These are phyloP conservation scores for Rhodotorula toruloides DNA, from an alignment of 768 basidiomycete species.

Conservation along the genomic window DNA sequence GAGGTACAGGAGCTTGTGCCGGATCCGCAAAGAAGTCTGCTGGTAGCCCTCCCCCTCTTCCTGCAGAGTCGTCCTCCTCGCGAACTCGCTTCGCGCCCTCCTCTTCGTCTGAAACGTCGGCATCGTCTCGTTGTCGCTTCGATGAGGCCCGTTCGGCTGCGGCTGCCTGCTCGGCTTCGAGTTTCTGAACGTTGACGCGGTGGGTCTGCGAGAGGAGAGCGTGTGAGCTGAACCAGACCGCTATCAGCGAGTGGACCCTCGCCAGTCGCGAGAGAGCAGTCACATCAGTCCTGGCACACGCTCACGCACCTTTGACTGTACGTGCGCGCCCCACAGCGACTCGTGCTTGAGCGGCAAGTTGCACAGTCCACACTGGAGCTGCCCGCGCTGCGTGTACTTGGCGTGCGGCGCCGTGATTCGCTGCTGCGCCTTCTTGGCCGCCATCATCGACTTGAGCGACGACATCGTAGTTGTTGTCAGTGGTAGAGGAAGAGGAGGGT, in stretches of 20 bases:
- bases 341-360: slow-evolving; percentile 21
- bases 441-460: slow-evolving; percentile 31
- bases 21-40: slow-evolving; percentile 29
- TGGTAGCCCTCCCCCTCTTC: neutral
- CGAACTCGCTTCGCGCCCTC: slow-evolving; percentile 4
- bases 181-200: slow-evolving; percentile 27
- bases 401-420: slow-evolving; percentile 22
- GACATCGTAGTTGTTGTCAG: neutral
- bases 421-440: slow-evolving; percentile 2
- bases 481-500: neutral
- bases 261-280: neutral
- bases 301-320: slow-evolving; percentile 30
- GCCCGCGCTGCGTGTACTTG: neutral
- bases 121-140: slow-evolving; percentile 2
- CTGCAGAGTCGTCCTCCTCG: neutral
- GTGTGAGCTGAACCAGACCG: neutral
- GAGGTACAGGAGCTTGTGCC: neutral
- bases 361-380: slow-evolving; percentile 31
- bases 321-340: slow-evolving; percentile 18
- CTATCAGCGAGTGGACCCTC: neutral
- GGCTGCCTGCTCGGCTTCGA: slow-evolving; percentile 1
- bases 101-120: neutral
- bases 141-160: neutral
- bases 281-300: too few relatives aligned
- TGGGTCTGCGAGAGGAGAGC: slow-evolving; percentile 9